phyloP scores from a whole-genome alignment of 2,329 filamentous ascomycete genomes.

The Colletotrichum coccodes region DNA sequence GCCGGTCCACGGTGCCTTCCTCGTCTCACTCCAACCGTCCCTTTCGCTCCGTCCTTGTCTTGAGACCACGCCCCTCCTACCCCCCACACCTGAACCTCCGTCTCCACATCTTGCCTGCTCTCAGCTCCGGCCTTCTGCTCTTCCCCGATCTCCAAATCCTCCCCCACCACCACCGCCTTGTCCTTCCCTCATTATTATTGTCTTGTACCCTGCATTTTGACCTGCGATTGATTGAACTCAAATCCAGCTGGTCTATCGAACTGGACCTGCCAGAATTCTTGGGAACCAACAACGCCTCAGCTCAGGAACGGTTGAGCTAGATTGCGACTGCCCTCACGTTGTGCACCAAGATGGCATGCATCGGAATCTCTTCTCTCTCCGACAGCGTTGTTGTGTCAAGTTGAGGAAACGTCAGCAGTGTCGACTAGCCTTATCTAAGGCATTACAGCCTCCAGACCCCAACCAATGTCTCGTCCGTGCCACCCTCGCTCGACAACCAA shows the following conservation, averaged over 20 bases:
- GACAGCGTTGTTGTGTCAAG: neutral
- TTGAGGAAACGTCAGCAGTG: neutral
- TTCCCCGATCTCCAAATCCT: constrained; percentile 14
- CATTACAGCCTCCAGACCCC: neutral
- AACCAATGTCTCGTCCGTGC: neutral
- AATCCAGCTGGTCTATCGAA: neutral
- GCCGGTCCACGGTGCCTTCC: neutral
- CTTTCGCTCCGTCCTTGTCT: neutral
- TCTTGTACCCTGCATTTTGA: neutral
- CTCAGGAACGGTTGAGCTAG: neutral
- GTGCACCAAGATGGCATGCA: too few relatives aligned
- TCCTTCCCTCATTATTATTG: neutral
- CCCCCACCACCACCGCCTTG: neutral
- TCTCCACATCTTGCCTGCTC: neutral
- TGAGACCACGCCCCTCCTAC: neutral
- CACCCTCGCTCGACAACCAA: neutral
- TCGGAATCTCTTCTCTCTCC: neutral
- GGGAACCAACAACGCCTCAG: neutral
- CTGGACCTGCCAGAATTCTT: neutral
- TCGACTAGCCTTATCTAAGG: neutral
- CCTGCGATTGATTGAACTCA: neutral
- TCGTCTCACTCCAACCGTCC: neutral
- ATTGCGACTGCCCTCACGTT: neutral
- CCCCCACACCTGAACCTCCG: neutral
- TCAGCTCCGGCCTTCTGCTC: neutral